Conservation (phyloP, 768 basidiomycete genomes). For the Hortiboletus flavorubellus region DNA sequence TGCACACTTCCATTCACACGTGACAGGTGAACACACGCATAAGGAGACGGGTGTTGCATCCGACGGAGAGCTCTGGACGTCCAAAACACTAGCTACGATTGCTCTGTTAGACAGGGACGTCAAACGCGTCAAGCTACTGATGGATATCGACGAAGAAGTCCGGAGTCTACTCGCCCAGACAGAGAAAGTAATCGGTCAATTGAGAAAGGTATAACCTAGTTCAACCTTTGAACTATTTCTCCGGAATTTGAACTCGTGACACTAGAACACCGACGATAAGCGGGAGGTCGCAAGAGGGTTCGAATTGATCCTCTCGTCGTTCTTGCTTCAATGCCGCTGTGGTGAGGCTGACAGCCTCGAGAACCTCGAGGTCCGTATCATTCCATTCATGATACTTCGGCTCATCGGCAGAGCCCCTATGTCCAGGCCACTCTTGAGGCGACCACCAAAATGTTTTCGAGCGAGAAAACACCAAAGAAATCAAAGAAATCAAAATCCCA, state of each 20-base stretch:
- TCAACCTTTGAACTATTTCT: background rate
- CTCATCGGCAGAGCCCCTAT: background rate
- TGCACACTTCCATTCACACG: background rate
- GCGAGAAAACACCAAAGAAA: slow-evolving; percentile 39
- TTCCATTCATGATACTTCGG: background rate
- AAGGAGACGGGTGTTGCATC: slow-evolving; percentile 62
- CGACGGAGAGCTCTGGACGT: slow-evolving; percentile 79
- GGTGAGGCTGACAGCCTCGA: slow-evolving; percentile 56
- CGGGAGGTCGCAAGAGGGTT: slow-evolving; percentile 52
- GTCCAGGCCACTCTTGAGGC: slow-evolving; percentile 58
- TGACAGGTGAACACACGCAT: slow-evolving; percentile 42
- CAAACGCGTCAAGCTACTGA: slow-evolving; percentile 60
- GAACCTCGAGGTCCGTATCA: slow-evolving; percentile 55
- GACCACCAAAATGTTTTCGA: slow-evolving; percentile 51
- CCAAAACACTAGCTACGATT: slow-evolving; percentile 57
- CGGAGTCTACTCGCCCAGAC: slow-evolving; percentile 44
- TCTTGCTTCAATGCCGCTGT: slow-evolving; percentile 71
- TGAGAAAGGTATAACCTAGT: slow-evolving; percentile 41
- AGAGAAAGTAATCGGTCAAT: slow-evolving; percentile 36
- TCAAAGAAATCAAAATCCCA: slow-evolving; percentile 33
- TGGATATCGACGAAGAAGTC: slow-evolving; percentile 56
- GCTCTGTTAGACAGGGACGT: slow-evolving; percentile 56
- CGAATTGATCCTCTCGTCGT: slow-evolving; percentile 67
- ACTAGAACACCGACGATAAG: slow-evolving; percentile 14
- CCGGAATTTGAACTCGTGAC: background rate